Percentiles rank a stretch among this genome's conserved stretches.
phyloP scores from a whole-genome alignment of 441 rosid species.

The Theobroma grandiflorum region DNA sequence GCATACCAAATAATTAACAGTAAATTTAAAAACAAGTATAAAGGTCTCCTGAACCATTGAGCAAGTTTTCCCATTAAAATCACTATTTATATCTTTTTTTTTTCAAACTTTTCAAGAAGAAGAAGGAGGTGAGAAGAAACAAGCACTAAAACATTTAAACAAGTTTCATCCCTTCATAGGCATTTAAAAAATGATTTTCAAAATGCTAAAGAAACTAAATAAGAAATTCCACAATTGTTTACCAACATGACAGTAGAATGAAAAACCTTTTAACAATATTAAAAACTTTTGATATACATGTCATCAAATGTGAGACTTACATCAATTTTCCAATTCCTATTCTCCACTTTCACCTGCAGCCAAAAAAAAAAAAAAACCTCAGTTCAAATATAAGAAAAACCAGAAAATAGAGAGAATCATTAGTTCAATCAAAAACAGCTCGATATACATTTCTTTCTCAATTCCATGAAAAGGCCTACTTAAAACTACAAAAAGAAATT shows the following conservation, averaged over 20 bases:
- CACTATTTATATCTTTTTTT: no score
- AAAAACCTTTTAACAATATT: background rate
- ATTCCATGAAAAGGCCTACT: background rate
- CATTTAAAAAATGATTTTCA: no score
- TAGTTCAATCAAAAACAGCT: background rate
- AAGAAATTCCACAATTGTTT: no score
- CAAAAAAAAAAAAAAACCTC: constrained; percentile 24
- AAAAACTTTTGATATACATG: constrained; percentile 3
- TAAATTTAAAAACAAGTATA: background rate
- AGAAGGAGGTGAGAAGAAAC: no score
- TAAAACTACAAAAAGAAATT: background rate
- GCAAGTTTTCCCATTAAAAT: no score
- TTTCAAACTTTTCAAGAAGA: no score
- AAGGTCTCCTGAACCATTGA: background rate
- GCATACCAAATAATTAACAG: background rate
- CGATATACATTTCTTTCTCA: background rate
- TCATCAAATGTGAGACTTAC: constrained; percentile 49
- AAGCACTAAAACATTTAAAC: no score
- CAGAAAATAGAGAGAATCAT: background rate
- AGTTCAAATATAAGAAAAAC: background rate
- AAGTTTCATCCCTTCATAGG: no score
- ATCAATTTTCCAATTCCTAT: constrained; percentile 84
- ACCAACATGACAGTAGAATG: no score
- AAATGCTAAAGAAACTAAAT: no score
- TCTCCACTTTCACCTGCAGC: constrained; percentile 96